Base-by-base conservation (phyloP, 257 asterid species). In the Leonotis leonurus region DNA sequence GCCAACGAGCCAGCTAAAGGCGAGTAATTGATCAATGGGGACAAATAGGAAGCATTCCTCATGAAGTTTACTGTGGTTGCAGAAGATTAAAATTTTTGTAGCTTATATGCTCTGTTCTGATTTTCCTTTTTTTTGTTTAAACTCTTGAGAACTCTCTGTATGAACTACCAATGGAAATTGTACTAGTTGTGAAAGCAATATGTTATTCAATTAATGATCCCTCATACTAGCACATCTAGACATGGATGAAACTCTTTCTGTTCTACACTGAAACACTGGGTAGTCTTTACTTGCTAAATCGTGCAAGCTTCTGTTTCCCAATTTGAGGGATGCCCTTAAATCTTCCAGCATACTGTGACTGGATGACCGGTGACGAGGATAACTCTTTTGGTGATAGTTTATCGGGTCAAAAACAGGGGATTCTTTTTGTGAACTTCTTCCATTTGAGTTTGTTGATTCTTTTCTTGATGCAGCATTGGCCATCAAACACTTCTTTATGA, bases 401-500 rank as follows among this genome's bases (percentile, higher is more conserved):
- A 78, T 66, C 1, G 94, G 94, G 70, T 82, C 60, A 63, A 89
- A 89, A 51, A 77, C 56, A 0, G 95, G 94, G 7, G 40, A 27
- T 55, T 86, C 95, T 1, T 29, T 60, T 59, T 39, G 45, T 12
- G 57, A n/a, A n/a, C n/a, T n/a, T n/a, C n/a, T 27, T n/a, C 21
- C 68, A 0, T 24, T 20, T 18, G 56, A 27, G 0, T 30, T 33
- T 6, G 32, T 56, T 21, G 49, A 22, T 8, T 59, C 74, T 43
- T 32, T 62, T 10, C 70, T 74, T 6, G 74, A 46, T 37, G 79
- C 65, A 17, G 43, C 72, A 71, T 83, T 83, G 2, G 74, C 62
- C 54, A 60, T 60, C 73, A 84, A 51, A 46, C 97, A 89, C 39
- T 78, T 84, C 12, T 77, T 78, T 22, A 86, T 89, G 56, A 84